phyloP scores from a whole-genome alignment of 2,329 filamentous ascomycete genomes.

The Fusarium sp. region DNA sequence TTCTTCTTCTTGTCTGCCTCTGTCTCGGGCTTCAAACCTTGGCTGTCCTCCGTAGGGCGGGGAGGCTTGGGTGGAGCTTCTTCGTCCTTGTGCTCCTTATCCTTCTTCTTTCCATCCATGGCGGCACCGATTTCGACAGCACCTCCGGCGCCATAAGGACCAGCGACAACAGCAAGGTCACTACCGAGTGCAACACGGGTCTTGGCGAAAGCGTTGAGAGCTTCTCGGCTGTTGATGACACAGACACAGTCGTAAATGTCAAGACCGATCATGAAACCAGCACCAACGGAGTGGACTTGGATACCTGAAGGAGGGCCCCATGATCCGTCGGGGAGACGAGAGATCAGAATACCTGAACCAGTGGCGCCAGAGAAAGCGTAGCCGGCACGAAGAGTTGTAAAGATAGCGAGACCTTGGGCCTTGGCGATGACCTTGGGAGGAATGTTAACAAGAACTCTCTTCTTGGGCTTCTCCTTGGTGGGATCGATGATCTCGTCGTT shows the following conservation, averaged over 20 bases:
- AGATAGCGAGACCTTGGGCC: constrained; percentile 77
- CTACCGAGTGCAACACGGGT: constrained; percentile 81
- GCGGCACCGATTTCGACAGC: constrained; percentile 69
- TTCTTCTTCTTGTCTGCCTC: constrained; percentile 43
- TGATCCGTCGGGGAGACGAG: constrained; percentile 69
- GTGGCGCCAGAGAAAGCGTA: constrained; percentile 74
- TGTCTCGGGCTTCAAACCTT: constrained; percentile 44
- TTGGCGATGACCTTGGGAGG: constrained; percentile 70
- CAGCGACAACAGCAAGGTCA: constrained; percentile 81
- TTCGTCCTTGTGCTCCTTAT: constrained; percentile 59
- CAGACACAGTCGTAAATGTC: constrained; percentile 93
- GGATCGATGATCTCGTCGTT: constrained; percentile 48
- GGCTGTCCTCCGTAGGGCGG: constrained; percentile 23
- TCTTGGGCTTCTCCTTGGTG: constrained; percentile 56
- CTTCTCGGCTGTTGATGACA: constrained; percentile 83
- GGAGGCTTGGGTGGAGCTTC: constrained; percentile 22
- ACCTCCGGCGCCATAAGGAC: constrained; percentile 76
- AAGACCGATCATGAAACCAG: constrained; percentile 83
- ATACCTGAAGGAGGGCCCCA: constrained; percentile 89
- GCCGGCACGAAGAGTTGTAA: constrained; percentile 76
- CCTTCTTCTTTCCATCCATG: constrained; percentile 56
- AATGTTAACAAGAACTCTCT: constrained; percentile 64
- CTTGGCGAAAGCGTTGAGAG: constrained; percentile 80
- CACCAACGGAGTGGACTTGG: constrained; percentile 81
- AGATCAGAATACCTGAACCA: constrained; percentile 73